A percentile compares a stretch with the other conserved stretches of the same genome.
These are phyloP conservation scores for Talaromyces borbonicus DNA, from an alignment of 495 filamentous ascomycete genomes.

Conservation along the genomic window DNA sequence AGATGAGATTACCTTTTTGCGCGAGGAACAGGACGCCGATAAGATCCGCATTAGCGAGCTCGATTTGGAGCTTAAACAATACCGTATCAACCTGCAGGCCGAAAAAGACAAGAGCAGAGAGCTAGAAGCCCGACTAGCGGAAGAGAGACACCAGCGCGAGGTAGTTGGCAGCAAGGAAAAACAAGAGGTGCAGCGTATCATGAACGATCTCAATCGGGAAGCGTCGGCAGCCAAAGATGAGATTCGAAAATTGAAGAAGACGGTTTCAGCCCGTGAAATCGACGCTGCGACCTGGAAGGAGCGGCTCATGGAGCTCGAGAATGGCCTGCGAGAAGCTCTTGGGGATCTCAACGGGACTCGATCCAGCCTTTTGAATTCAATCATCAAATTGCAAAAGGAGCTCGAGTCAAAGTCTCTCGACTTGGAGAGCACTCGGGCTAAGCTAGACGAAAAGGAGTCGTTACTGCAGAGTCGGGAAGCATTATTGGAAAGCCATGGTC, in stretches of 20 bases:
- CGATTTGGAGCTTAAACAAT: constrained; percentile 66
- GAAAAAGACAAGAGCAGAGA: constrained; percentile 74
- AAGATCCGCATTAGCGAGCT: constrained; percentile 97
- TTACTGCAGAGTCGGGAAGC: constrained; percentile 84
- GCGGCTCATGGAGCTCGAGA: constrained; percentile 79
- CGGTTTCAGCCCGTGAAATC: constrained; percentile 70
- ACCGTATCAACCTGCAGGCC: constrained; percentile 60
- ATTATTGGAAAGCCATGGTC: constrained; percentile 77
- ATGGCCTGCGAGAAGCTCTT: constrained; percentile 72
- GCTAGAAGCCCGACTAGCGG: constrained; percentile 63
- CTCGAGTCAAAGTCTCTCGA: constrained; percentile 74
- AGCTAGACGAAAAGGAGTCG: constrained; percentile 77
- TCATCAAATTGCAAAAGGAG: constrained; percentile 78
- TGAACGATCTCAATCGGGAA: constrained; percentile 80
- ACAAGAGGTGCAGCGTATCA: constrained; percentile 69
- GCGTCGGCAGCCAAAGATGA: constrained; percentile 79
- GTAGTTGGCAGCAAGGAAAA: constrained; percentile 78
- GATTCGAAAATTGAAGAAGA: constrained; percentile 66
- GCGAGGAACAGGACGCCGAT: constrained; percentile 94
- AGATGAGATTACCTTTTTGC: constrained; percentile 85
- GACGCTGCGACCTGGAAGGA: constrained; percentile 86
- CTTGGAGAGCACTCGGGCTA: constrained; percentile 63
- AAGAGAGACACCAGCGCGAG: constrained; percentile 79
- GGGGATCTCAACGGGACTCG: constrained; percentile 81
- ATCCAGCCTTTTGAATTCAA: constrained; percentile 74